phyloP scores from a whole-genome alignment of 2,329 filamentous ascomycete genomes.

The Fusarium robinianum region DNA sequence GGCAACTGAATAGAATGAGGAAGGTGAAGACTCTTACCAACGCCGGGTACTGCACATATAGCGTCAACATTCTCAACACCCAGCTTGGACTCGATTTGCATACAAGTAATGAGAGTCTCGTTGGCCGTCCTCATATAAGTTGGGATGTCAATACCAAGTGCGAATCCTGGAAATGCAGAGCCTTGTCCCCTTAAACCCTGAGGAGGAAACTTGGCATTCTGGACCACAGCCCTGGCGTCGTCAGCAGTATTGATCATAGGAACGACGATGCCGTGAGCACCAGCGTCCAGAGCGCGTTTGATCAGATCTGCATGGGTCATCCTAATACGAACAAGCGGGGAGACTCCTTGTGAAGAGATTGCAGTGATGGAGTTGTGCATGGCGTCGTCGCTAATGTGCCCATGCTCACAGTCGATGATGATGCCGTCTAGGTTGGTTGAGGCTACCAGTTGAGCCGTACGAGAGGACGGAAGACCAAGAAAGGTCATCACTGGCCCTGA shows the following conservation, averaged over 20 bases:
- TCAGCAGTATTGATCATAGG: constrained; percentile 49
- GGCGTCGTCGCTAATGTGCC: constrained; percentile 13
- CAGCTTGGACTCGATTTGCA: constrained; percentile 52
- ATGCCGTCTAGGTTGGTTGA: constrained; percentile 54
- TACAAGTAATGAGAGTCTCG: constrained; percentile 48
- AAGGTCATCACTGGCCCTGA: constrained; percentile 54
- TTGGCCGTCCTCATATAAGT: constrained; percentile 51
- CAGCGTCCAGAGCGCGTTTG: constrained; percentile 50
- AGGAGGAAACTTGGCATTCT: constrained; percentile 51
- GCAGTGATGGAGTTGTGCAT: constrained; percentile 16
- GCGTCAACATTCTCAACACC: constrained; percentile 51
- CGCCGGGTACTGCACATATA: constrained; percentile 45
- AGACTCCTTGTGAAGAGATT: constrained; percentile 27
- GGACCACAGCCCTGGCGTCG: constrained; percentile 46
- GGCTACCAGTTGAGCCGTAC: background rate
- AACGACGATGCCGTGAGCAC: constrained; percentile 51
- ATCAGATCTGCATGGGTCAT: constrained; percentile 42
- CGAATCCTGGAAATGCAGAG: constrained; percentile 48
- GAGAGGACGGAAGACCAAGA: constrained; percentile 38
- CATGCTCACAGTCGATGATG: constrained; percentile 48
- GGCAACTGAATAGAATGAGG: background rate
- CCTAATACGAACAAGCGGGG: constrained; percentile 47
- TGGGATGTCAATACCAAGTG: constrained; percentile 43
- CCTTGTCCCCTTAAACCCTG: constrained; percentile 50
- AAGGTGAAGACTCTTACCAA: constrained; percentile 29